phyloP scores from a whole-genome alignment of 1,139 yeast genomes.

The Torulaspora globosa region DNA sequence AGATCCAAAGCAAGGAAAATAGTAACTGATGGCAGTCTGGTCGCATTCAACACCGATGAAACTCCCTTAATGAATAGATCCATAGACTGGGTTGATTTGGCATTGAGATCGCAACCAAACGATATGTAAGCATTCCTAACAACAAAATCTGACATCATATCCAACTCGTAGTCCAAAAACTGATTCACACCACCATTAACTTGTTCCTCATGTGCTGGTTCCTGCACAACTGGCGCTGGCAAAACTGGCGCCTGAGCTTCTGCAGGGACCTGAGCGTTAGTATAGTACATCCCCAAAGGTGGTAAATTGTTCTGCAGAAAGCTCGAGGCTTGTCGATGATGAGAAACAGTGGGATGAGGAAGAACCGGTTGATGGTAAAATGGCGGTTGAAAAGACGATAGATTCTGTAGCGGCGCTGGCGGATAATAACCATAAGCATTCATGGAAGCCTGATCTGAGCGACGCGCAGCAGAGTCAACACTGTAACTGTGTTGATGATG shows the following conservation, averaged over 20 bases:
- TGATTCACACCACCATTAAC: constrained; percentile 72
- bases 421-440: constrained; percentile 16
- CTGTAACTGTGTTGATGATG: constrained; percentile 11
- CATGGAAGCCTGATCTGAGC: constrained; percentile 11
- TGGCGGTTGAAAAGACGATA: constrained; percentile 9
- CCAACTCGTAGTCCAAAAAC: constrained; percentile 72
- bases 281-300: constrained; percentile 24
- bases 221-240: constrained; percentile 13
- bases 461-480: constrained; percentile 4
- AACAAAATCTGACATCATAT: constrained; percentile 71
- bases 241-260: constrained; percentile 14
- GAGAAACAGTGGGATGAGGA: constrained; percentile 8
- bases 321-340: constrained; percentile 13
- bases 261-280: constrained; percentile 2
- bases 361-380: constrained; percentile 8
- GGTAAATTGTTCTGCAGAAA: constrained; percentile 19
- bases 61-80: constrained; percentile 57
- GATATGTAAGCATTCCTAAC: constrained; percentile 51
- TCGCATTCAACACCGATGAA: constrained; percentile 74
- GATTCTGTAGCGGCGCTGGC: constrained; percentile 7
- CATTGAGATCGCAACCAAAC: constrained; percentile 45
- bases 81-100: constrained; percentile 40
- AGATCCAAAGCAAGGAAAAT: constrained; percentile 75
- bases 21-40: constrained; percentile 80
- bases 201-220: constrained; percentile 20